Evolutionary conservation across 805 yeast genomes (phyloP), one percentile per base, ranked within the genome.

Genomic region (Candida wancherniae): DNA sequence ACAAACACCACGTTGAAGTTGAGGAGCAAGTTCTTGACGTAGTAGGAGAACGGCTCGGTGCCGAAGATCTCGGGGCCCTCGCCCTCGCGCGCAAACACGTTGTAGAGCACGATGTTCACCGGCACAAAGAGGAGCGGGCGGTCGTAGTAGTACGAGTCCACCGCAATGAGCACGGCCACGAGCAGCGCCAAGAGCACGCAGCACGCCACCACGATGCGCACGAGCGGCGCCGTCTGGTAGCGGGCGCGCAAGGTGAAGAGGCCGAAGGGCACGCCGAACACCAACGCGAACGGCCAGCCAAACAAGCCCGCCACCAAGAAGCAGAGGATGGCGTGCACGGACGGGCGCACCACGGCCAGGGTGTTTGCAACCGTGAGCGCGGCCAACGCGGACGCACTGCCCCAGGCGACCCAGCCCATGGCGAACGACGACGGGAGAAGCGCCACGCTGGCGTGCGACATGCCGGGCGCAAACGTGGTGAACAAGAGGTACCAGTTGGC

Each of bases 31-130:
- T 88, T 87, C 36, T 69, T 50, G 8, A 76, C 40, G 49, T 90
- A 90, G 54, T 84, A 90, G 20, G 62, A 51, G 58, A 81, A 65
- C 9, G 92, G 85, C 54, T 88, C 97, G 5, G 73, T 73, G 16
- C 97, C 97, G 58, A 87, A 90, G 15, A 90, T 86, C 37, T 84
- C 80, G 1, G 97, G 97, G 0, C 97, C 97, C 15, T 84, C 67
- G 5, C 71, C 71, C 24, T 75, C 83, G 34, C 67, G 64, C 0
- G 94, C 77, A 50, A 35, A 58, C 2, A 88, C 95, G 48, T 90
- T 88, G 58, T 90, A 90, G 14, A 76, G 55, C 4, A 87, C 80
- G 40, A 87, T 87, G 50, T 88, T 90, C 43, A 80, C 62, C 0
- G 96, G 88, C 2, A 88, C 94, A 17, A 84, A 67, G 1, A 73